Conservation (phyloP, 257 asterid species). For the Verbascum thapsus region DNA sequence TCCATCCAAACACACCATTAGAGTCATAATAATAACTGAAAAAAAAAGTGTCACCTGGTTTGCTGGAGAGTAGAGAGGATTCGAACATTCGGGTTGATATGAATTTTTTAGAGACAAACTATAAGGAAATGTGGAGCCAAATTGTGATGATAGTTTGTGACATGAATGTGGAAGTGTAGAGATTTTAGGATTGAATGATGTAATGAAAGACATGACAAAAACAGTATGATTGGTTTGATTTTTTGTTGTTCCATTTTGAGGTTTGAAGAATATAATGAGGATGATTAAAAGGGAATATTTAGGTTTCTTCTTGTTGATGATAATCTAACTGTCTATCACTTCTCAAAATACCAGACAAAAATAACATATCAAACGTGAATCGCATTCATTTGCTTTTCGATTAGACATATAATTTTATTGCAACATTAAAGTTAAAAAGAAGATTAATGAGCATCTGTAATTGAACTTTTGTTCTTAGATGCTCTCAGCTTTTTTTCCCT, state of each 20-base stretch:
- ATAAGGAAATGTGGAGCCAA: conserved; percentile 27
- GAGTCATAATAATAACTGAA: too few relatives aligned
- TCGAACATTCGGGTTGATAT: conserved; percentile 35
- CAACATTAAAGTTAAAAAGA: too few relatives aligned
- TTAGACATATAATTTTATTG: too few relatives aligned
- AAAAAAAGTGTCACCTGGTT: conserved; percentile 84
- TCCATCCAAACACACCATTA: too few relatives aligned
- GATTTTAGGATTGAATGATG: conserved; percentile 33
- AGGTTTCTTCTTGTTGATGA: conserved; percentile 75
- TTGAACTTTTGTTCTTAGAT: too few relatives aligned
- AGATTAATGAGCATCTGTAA: too few relatives aligned
- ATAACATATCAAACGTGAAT: too few relatives aligned
- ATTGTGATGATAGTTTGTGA: conserved; percentile 30
- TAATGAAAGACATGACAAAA: conserved; percentile 53
- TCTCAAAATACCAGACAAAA: too few relatives aligned
- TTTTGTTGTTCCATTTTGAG: neutral
- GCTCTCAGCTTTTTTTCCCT: too few relatives aligned
- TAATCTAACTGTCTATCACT: conserved; percentile 29
- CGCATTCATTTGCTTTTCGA: too few relatives aligned
- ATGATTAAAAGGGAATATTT: conserved; percentile 51
- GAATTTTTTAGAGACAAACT: conserved; percentile 36
- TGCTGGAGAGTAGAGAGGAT: conserved; percentile 52
- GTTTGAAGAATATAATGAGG: conserved; percentile 42
- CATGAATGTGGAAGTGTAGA: conserved; percentile 33
- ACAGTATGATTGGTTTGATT: neutral